These are phyloP conservation scores for Penicillium canescens DNA, from an alignment of 495 filamentous ascomycete genomes.

Conservation along the genomic window DNA sequence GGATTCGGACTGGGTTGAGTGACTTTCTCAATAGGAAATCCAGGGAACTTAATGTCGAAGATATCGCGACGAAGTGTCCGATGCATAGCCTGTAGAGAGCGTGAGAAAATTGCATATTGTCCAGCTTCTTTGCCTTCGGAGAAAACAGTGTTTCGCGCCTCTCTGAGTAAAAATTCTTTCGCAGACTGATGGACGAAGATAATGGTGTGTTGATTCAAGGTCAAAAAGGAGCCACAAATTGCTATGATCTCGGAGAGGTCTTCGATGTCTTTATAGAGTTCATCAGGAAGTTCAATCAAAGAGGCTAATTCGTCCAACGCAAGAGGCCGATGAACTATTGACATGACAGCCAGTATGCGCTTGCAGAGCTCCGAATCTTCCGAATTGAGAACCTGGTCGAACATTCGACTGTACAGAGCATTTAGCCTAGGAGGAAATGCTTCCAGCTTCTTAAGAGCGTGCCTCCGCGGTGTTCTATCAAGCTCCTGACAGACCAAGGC, in stretches of 20 bases:
- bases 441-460: slow-evolving; percentile 3
- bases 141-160: slow-evolving; percentile 12
- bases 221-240: slow-evolving; percentile 22
- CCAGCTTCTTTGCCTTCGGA: slow-evolving; percentile 8
- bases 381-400: slow-evolving; percentile 1
- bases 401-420: slow-evolving; percentile 16
- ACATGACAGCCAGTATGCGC: slow-evolving; percentile 14
- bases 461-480: neutral
- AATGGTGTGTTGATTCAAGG: slow-evolving; percentile 23
- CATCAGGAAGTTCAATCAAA: slow-evolving; percentile 14
- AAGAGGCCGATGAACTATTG: slow-evolving; percentile 27
- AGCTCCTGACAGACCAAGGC: slow-evolving; percentile 28
- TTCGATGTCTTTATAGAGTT: neutral
- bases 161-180: slow-evolving; percentile 33
- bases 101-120: slow-evolving; percentile 30
- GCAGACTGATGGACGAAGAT: slow-evolving; percentile 46
- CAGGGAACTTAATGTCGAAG: slow-evolving; percentile 9
- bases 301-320: slow-evolving; percentile 22
- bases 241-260: slow-evolving; percentile 11
- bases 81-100: slow-evolving; percentile 23
- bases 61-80: slow-evolving; percentile 22
- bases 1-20: slow-evolving; percentile 9
- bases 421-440: slow-evolving; percentile 16
- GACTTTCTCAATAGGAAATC: slow-evolving; percentile 4
- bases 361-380: slow-evolving; percentile 10